Evolutionary conservation across 805 yeast genomes (phyloP).

Genomic region (Saccharomycopsis lassenensis): DNA sequence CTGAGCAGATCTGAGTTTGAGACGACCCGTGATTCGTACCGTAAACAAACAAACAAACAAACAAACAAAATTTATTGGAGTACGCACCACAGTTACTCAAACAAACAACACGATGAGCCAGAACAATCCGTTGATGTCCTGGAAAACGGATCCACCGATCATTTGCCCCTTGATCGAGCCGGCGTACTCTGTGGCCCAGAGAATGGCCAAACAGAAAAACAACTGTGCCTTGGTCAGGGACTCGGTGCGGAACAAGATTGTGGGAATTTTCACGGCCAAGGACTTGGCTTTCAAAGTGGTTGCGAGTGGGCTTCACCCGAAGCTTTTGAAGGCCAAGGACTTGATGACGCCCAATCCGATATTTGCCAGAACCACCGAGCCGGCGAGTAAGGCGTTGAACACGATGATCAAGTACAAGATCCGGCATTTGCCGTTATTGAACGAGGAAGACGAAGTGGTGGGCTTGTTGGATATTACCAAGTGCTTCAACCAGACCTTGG

Average conservation of each 20-base stretch:
- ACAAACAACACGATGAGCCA: background rate
- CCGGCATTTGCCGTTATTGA: slow-evolving; percentile 33
- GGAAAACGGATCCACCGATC: slow-evolving; percentile 27
- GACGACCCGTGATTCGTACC: too few species aligned
- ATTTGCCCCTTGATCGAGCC: slow-evolving; percentile 27
- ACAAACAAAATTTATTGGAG: too few species aligned
- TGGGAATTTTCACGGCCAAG: slow-evolving; percentile 36
- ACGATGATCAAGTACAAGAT: slow-evolving; percentile 32
- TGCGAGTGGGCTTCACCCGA: slow-evolving; percentile 24
- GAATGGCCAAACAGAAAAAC: slow-evolving; percentile 30
- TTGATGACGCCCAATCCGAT: slow-evolving; percentile 33
- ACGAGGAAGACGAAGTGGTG: slow-evolving; percentile 26
- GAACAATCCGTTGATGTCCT: slow-evolving; percentile 13
- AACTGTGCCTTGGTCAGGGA: slow-evolving; percentile 32
- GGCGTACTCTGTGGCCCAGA: slow-evolving; percentile 25
- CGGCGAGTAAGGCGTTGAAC: slow-evolving; percentile 32
- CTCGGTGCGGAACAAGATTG: slow-evolving; percentile 21
- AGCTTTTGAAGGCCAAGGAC: slow-evolving; percentile 23
- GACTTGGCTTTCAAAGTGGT: slow-evolving; percentile 36
- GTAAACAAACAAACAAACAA: too few species aligned
- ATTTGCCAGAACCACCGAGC: slow-evolving; percentile 27
- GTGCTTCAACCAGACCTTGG: slow-evolving; percentile 37
- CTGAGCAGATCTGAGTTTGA: too few species aligned
- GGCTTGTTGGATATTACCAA: slow-evolving; percentile 36
- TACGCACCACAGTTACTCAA: background rate